Conservation (phyloP, 108 stramenopile species). For the Licmophora abbreviata region DNA sequence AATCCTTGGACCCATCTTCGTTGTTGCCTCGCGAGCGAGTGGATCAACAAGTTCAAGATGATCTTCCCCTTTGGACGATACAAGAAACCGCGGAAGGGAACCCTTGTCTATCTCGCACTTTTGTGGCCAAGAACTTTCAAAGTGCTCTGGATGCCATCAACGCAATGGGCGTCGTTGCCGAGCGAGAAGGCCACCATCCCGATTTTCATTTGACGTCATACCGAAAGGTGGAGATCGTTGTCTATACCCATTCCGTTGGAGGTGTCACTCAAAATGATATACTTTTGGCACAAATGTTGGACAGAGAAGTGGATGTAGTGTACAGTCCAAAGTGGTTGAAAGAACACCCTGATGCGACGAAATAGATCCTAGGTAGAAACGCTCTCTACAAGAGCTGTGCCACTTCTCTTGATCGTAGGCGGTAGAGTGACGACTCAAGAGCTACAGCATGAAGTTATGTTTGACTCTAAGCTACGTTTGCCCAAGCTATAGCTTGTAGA, state of each 20-base stretch:
- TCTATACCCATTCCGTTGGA: constrained; percentile 74
- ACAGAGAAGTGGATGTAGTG: constrained; percentile 34
- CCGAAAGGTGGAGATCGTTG: constrained; percentile 70
- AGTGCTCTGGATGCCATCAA: constrained; percentile 70
- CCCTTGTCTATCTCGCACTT: constrained; percentile 26
- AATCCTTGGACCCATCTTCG: constrained; percentile 46
- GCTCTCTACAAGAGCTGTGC: too few species aligned
- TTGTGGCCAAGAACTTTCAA: constrained; percentile 57
- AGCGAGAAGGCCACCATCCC: constrained; percentile 81
- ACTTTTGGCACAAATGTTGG: constrained; percentile 55
- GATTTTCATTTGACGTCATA: constrained; percentile 89
- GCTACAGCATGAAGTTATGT: too few species aligned
- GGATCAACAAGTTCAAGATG: constrained; percentile 8
- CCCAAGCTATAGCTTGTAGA: too few species aligned
- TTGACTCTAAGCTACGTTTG: too few species aligned
- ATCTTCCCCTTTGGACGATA: constrained; percentile 13
- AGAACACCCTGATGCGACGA: constrained; percentile 46
- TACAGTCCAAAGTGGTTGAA: constrained; percentile 89
- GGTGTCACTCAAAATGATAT: constrained; percentile 87
- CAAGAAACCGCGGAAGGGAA: constrained; percentile 14
- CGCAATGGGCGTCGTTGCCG: constrained; percentile 70
- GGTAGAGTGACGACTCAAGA: too few species aligned
- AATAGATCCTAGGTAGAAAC: too few species aligned
- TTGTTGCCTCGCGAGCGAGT: constrained; percentile 32
- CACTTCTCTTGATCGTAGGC: too few species aligned